Evolutionary conservation across 2,329 filamentous ascomycete genomes (phyloP).

Genomic region (Bipolaris zeicola): DNA sequence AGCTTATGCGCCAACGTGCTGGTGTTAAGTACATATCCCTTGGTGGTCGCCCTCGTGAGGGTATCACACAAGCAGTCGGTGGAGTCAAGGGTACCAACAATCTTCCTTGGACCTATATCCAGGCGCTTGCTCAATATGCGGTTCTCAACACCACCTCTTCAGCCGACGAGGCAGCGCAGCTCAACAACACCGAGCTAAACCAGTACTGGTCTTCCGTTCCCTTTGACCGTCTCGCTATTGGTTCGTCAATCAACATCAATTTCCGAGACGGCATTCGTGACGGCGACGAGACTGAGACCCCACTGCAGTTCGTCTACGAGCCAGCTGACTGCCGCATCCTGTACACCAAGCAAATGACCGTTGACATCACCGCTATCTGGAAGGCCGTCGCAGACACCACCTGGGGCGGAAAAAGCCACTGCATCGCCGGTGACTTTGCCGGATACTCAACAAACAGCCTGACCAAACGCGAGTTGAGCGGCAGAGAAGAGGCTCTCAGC

Average conservation of each 20-base stretch:
- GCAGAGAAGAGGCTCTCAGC: constrained; percentile 30
- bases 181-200: constrained; percentile 40
- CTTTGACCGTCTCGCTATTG: constrained; percentile 37
- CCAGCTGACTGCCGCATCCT: constrained; percentile 66
- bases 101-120: constrained; percentile 40
- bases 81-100: constrained; percentile 65
- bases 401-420: constrained; percentile 41
- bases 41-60: constrained; percentile 62
- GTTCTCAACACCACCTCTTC: constrained; percentile 30
- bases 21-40: constrained; percentile 63
- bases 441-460: constrained; percentile 21
- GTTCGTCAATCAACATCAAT: constrained; percentile 41
- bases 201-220: constrained; percentile 40
- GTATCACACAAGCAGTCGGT: constrained; percentile 62
- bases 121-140: constrained; percentile 30
- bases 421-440: constrained; percentile 40
- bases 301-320: constrained; percentile 67
- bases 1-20: constrained; percentile 59
- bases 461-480: constrained; percentile 32
- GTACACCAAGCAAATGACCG: constrained; percentile 63
- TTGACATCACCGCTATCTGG: constrained; percentile 62
- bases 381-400: constrained; percentile 48
- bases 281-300: constrained; percentile 49
- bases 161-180: constrained; percentile 31
- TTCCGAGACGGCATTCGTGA: constrained; percentile 52